Evolutionary conservation across 768 basidiomycete species (phyloP).

Genomic region (Tulasnella sp.): DNA sequence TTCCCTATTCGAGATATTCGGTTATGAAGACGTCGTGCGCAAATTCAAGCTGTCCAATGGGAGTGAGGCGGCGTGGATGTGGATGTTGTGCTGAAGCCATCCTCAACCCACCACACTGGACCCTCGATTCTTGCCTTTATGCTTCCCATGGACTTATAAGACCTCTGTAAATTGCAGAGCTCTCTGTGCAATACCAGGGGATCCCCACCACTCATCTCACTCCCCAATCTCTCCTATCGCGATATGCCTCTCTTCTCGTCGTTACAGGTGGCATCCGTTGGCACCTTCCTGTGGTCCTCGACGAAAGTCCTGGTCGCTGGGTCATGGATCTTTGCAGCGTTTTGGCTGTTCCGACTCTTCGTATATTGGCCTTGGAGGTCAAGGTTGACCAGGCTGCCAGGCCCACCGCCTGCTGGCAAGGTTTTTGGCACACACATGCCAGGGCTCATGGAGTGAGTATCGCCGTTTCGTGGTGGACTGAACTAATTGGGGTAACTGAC

Average conservation of each 20-base stretch:
- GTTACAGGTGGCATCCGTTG: conserved; percentile 12
- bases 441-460: conserved; percentile 16
- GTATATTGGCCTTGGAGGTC: conserved; percentile 33
- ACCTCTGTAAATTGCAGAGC: conserved; percentile 8
- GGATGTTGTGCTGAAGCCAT: conserved; percentile 22
- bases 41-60: not conserved
- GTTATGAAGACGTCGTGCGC: not conserved
- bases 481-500: not conserved
- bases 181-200: conserved; percentile 19
- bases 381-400: conserved; percentile 27
- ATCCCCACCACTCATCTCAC: conserved; percentile 12
- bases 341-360: conserved; percentile 31
- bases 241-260: conserved; percentile 24
- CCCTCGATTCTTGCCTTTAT: conserved; percentile 11
- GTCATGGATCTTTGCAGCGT: conserved; percentile 21
- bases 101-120: conserved; percentile 6
- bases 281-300: not conserved
- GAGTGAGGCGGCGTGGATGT: not conserved
- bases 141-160: conserved; percentile 8
- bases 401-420: conserved; percentile 24
- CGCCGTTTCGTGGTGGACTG: conserved; percentile 8
- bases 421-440: conserved; percentile 28
- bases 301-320: conserved; percentile 12
- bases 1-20: not conserved
- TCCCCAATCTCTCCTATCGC: conserved; percentile 14